Base-by-base conservation (phyloP, 768 basidiomycete species). In the Polyporus arcularius region DNA sequence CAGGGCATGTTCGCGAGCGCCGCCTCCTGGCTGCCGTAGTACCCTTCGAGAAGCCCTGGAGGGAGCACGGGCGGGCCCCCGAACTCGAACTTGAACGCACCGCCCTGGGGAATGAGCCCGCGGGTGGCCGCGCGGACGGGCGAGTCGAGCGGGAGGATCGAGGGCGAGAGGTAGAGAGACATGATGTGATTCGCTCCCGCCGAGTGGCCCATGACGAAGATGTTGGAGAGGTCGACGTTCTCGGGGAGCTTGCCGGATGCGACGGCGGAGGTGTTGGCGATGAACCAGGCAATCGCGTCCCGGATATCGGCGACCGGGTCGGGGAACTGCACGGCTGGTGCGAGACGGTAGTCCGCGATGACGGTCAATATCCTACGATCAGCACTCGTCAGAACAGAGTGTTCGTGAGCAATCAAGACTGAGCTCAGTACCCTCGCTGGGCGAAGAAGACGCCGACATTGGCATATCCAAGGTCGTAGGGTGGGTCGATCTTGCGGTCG, bases 261-360 rank as follows among this genome's bases (percentile, higher is more conserved):
- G 28, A 71, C 51, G 14, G 57, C 30, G 42, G 57, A 43, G n/a
- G 48, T 28, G 59, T 86, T 70, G 39, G 75, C 43, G 57, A 81
- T 62, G 31, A 79, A 72, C 85, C 86, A 89, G 21, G 76, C 65
- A 7, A 87, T 66, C 11, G 87, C 86, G 61, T 87, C 85, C 12
- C 81, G 81, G 7, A 88, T 68, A 66, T 89, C 87, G 63, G 84
- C 78, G 0, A 79, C 79, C 0, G 80, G 76, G 0, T 74, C 76
- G 0, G 88, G 88, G 69, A 80, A 88, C n/a, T 70, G 75, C 57
- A 79, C 80, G 32, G 80, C 67, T 5, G 87, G 87, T 4, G 81
- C 80, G 42, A 90, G 80, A 0, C 86, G 83, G 64, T 90, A 89
- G 73, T 90, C 86, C 0, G 88, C 80, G 62, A 90, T 84, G 64